Base-by-base conservation (phyloP, 2,329 filamentous ascomycete genomes). In the Bimuria novae-zelandiae region DNA sequence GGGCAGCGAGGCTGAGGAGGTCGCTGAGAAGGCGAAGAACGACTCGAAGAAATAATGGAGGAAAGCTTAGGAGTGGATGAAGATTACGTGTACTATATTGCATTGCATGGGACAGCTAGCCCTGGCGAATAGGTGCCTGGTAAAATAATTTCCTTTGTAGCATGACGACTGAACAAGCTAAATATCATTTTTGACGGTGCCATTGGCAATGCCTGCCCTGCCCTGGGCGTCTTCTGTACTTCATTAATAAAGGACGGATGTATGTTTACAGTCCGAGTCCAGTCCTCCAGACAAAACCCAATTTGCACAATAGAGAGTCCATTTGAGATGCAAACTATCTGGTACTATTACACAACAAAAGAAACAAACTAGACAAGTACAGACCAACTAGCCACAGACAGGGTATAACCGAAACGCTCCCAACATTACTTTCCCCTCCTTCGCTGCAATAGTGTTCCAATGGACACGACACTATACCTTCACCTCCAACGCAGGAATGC, bases 401-500 rank as follows among this genome's bases (percentile, higher is more conserved):
- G 40, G 40, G 40, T 43, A 43, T 43, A 43, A 32, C 40, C 10
- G 8, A 12, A 32, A 19, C 8, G 12, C 21, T 30, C 25, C 16
- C 25, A 43, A 32, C 27, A 43, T 30, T 43, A 43, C 25, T 5
- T 22, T 16, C 25, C 12, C 32, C 32, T 5, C 25, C 10, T 10
- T 27, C 25, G 25, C 25, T 27, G n/a, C n/a, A n/a, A n/a, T n/a
- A n/a, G n/a, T n/a, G n/a, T 16, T 23, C n/a, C n/a, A 40, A 14
- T 12, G 19, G 4, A 33, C 30, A 33, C 11, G 8, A 16, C 17
- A 10, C 32, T 50, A 50, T 11, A 37, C 42, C 17, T 7, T 25
- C 2, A 63, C 64, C 39, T 74, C 66, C 33, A 81, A 55, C 19
- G 71, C 79, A 3, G 79, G 78, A 49, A 81, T 76, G 41, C 67